A percentile compares a stretch with the other conserved stretches of the same genome.
These are phyloP conservation scores for Recurvomyces mirabilis DNA, from an alignment of 495 filamentous ascomycete species.

Conservation along the genomic window DNA sequence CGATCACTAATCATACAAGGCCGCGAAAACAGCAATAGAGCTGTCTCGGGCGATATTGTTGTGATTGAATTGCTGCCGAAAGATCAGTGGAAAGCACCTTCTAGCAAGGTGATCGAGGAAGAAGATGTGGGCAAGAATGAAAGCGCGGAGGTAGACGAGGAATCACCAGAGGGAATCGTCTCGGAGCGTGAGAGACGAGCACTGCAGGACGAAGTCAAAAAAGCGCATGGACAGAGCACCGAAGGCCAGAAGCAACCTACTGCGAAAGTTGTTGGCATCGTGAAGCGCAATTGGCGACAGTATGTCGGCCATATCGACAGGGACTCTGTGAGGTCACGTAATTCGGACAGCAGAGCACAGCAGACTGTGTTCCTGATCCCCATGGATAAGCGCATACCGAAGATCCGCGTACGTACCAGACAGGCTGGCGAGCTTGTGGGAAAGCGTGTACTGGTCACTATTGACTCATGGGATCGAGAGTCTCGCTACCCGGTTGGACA, in stretches of 20 bases:
- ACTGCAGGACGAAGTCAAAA: constrained; percentile 80
- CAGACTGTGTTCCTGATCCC: constrained; percentile 89
- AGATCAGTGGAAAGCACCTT: constrained; percentile 92
- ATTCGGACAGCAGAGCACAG: constrained; percentile 63
- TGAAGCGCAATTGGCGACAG: constrained; percentile 94
- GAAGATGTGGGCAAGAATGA: constrained; percentile 87
- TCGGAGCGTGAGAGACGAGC: constrained; percentile 76
- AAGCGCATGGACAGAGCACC: constrained; percentile 61
- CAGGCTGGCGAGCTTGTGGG: constrained; percentile 80
- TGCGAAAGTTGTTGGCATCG: constrained; percentile 79
- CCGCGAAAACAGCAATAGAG: constrained; percentile 91
- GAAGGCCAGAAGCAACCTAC: constrained; percentile 84
- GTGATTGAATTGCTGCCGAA: constrained; percentile 86
- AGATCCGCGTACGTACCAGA: constrained; percentile 82
- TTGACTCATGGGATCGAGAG: constrained; percentile 89
- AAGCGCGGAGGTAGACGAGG: constrained; percentile 71
- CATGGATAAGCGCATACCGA: constrained; percentile 95
- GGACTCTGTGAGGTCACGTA: constrained; percentile 61
- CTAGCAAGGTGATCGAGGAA: constrained; percentile 90
- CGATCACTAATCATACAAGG: constrained; percentile 78
- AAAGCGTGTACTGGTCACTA: constrained; percentile 86
- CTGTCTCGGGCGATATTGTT: constrained; percentile 81
- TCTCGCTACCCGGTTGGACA: constrained; percentile 88
- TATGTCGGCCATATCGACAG: constrained; percentile 93
- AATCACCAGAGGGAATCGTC: constrained; percentile 51